phyloP scores from a whole-genome alignment of 2,329 filamentous ascomycete genomes.

The Beauveria australis region DNA sequence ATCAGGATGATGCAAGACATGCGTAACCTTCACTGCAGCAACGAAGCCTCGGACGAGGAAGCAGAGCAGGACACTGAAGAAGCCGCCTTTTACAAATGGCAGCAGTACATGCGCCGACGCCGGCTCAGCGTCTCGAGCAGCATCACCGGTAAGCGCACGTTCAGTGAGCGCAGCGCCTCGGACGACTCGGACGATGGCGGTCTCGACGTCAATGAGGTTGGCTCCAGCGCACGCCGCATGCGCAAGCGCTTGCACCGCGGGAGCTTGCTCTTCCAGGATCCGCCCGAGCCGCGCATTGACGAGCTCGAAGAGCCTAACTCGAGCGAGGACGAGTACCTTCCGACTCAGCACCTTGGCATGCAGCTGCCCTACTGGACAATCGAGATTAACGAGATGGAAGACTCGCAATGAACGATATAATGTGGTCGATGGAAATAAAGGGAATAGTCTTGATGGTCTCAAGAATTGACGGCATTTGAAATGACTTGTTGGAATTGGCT shows the following conservation, averaged over 20 bases:
- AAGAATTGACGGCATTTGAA: background rate
- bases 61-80: conserved; percentile 27
- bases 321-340: conserved; percentile 34
- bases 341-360: conserved; percentile 34
- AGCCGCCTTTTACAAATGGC: conserved; percentile 30
- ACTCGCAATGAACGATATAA: background rate
- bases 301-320: conserved; percentile 46
- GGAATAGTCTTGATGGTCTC: background rate
- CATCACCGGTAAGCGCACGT: conserved; percentile 42
- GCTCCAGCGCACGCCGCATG: conserved; percentile 40
- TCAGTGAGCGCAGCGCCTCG: conserved; percentile 45
- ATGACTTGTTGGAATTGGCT: background rate
- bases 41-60: conserved; percentile 29
- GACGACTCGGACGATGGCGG: conserved; percentile 33
- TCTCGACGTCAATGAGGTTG: conserved; percentile 33
- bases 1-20: conserved; percentile 36
- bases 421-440: background rate
- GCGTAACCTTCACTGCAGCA: conserved; percentile 36
- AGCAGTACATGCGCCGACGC: conserved; percentile 34
- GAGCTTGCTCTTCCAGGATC: conserved; percentile 40
- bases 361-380: conserved; percentile 43
- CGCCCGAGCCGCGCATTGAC: conserved; percentile 41
- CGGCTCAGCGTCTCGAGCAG: conserved; percentile 45
- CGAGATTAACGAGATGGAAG: conserved; percentile 43
- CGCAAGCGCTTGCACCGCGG: conserved; percentile 39